Evolutionary conservation across 1,139 yeast genomes (phyloP).

Genomic region (Eremothecium sinecaudum): DNA sequence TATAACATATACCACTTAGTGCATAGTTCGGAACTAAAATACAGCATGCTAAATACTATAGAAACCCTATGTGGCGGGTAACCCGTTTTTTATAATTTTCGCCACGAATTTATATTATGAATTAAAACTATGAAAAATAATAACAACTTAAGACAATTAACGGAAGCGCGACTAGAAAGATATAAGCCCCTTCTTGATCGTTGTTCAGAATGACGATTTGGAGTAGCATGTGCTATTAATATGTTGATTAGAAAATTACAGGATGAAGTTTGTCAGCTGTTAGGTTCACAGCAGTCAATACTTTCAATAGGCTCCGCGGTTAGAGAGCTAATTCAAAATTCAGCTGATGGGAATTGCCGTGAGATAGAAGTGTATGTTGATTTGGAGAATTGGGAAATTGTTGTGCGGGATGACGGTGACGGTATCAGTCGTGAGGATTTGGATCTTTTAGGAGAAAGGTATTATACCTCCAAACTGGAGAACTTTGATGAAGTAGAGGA

Average conservation of each 20-base stretch:
- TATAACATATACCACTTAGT: too few relatives aligned
- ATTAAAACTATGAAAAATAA: too few relatives aligned
- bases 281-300: slow-evolving; percentile 27
- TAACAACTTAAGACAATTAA: too few relatives aligned
- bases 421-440: slow-evolving; percentile 50
- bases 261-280: slow-evolving; percentile 11
- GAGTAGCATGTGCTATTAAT: too few relatives aligned
- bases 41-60: too few relatives aligned
- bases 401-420: slow-evolving; percentile 44
- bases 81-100: too few relatives aligned
- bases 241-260: slow-evolving; percentile 13
- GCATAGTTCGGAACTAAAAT: too few relatives aligned
- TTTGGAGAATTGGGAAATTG: slow-evolving; percentile 33
- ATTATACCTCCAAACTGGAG: slow-evolving; percentile 42
- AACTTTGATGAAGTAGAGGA: slow-evolving; percentile 25
- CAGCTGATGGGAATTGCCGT: slow-evolving; percentile 47
- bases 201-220: too few relatives aligned
- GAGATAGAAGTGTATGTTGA: slow-evolving; percentile 36
- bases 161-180: too few relatives aligned
- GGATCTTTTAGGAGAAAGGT: slow-evolving; percentile 32
- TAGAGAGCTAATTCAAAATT: slow-evolving; percentile 40
- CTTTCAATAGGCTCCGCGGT: slow-evolving; percentile 31
- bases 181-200: too few relatives aligned
- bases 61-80: too few relatives aligned
- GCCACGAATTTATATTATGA: too few relatives aligned